Evolutionary conservation across 495 filamentous ascomycete species (phyloP), one percentile per base, ranked within the genome.

Genomic region (Neurospora sp.): DNA sequence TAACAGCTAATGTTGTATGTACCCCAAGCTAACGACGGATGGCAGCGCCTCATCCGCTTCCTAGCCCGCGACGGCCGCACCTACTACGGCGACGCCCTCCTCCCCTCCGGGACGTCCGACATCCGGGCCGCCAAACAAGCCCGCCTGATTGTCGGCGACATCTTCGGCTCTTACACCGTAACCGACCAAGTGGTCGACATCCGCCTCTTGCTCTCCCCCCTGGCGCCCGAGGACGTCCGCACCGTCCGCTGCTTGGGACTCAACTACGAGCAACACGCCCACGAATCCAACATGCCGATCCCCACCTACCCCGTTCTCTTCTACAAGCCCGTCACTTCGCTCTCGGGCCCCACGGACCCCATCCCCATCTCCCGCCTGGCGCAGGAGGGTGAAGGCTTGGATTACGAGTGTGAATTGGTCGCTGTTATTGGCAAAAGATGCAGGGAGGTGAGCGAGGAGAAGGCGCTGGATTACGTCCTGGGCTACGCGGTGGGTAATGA

Each of bases 381-480:
- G 0, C 86, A 87, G 77, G 77, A 86, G 73, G 81, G 82, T 40
- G 86, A 85, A 42, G 91, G 92, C 0, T 82, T 96, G 18, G 93
- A 96, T 78, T 96, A 95, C 76, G 93, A 96, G 80, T 93, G 91
- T 79, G 93, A 97, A 80, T 87, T 97, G 12, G 92, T 96, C 10
- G 86, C 87, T 38, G 80, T 96, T 4, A 95, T 96, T 75, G 92
- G 93, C 18, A 93, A 91, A 80, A 83, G 88, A 72, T 92, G 90
- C 40, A 82, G 80, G 38, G 87, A 95, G 76, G 89, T 96, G 7
- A 78, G 90, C 4, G 91, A 93, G 78, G 80, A 83, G 4, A 79
- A 87, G 37, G 93, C 93, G 1, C 81, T 96, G 66, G 86, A 92
- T 46, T 91, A 94, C 76, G 92, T 95, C 11, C 82, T 94, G 5